Evolutionary conservation across 2,329 filamentous ascomycete genomes (phyloP).

Genomic region (Fusarium hainanense): DNA sequence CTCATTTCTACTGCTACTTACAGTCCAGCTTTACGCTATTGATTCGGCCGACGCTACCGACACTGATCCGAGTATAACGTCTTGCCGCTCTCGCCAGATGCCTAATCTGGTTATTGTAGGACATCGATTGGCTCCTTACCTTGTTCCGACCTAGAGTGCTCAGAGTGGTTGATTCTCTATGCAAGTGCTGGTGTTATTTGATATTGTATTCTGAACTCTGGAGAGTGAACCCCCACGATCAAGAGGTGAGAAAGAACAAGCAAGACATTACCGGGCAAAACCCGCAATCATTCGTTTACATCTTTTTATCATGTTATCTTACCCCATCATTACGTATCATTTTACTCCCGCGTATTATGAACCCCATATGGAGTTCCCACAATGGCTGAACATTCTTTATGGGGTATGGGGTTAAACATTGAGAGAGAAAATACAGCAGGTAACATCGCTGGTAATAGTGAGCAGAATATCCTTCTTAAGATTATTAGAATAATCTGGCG

Average conservation of each 20-base stretch:
- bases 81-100: background rate
- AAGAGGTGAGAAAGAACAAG: background rate
- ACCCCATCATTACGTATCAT: constrained; percentile 42
- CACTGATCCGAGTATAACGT: background rate
- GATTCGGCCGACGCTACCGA: background rate
- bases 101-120: background rate
- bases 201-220: background rate
- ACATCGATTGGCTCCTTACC: background rate
- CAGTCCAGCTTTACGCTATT: background rate
- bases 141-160: background rate
- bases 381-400: background rate
- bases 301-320: constrained; percentile 34
- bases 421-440: background rate
- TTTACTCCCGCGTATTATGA: constrained; percentile 8
- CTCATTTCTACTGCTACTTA: constrained; percentile 4
- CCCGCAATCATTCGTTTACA: constrained; percentile 17
- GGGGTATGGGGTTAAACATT: background rate
- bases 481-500: background rate
- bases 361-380: constrained; percentile 10
- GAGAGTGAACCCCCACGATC: background rate
- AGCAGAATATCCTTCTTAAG: background rate
- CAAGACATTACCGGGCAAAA: background rate
- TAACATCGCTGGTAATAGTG: background rate
- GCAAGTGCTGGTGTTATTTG: background rate
- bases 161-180: background rate